Evolutionary conservation across 805 yeast species (phyloP), one percentile per base, ranked within the genome.

Genomic region (Zygosaccharomyces siamensis): DNA sequence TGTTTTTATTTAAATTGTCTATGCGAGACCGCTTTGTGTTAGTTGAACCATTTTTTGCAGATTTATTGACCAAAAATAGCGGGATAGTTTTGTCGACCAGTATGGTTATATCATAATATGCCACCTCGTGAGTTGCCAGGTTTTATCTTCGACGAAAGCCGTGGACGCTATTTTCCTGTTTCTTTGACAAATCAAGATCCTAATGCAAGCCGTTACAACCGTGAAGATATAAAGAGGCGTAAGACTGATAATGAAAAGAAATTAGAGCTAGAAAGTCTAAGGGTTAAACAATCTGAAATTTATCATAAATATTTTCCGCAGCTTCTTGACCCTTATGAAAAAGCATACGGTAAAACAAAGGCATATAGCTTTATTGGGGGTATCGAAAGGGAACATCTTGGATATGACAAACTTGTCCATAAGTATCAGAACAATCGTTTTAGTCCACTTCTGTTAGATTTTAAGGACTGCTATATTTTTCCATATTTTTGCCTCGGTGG

Each of bases 61-160:
- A 18, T 18, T 2, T 18, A 18, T 18, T 18, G 20, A 18, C 20
- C 20, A 18, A 18, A 18, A 18, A 18, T 18, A 18, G 20, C 20
- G 20, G 20, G 20, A 18, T 18, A 18, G 20, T 18, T 18, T 3
- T 18, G 20, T 18, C 20, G 20, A 18, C 20, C 20, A 18, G 20
- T 18, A 49, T 49, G 56, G 20, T 14, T 4, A 1, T 14, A 14
- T 33, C 23, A 5, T 7, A 33, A 21, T 10, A 33, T 33, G 37
- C 21, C 21, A 6, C 47, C 49, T 18, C 52, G 54, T n/a, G 48
- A 56, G 12, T 32, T 63, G 28, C 68, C 68, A 18, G 69, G 67
- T 3, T 58, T 59, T 23, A 59, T 61, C 36, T 64, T 47, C 42
- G 67, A 64, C 47, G 48, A 52, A 23, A 57, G 49, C 33, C 54